These are phyloP conservation scores for Aspergillus leporis DNA, from an alignment of 495 filamentous ascomycete genomes.

Conservation along the genomic window DNA sequence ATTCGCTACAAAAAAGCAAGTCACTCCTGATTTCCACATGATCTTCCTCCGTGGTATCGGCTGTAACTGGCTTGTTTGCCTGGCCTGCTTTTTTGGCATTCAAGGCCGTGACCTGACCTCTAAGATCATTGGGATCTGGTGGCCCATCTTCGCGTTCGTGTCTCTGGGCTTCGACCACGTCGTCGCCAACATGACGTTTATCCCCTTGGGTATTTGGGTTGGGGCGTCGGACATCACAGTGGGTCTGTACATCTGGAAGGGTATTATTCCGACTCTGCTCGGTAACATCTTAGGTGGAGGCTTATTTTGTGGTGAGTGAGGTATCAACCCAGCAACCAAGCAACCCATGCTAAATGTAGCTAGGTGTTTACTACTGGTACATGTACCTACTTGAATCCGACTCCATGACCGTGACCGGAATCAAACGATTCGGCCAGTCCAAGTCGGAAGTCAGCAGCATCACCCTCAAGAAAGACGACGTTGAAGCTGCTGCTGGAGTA, in stretches of 20 bases:
- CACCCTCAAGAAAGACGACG: constrained; percentile 21
- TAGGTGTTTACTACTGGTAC: constrained; percentile 52
- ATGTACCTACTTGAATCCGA: constrained; percentile 44
- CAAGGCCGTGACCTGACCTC: constrained; percentile 55
- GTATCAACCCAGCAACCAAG: not conserved
- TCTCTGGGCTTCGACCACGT: constrained; percentile 61
- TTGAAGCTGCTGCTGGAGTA: constrained; percentile 27
- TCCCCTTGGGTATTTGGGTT: constrained; percentile 57
- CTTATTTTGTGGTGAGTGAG: not conserved
- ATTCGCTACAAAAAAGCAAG: constrained; percentile 55
- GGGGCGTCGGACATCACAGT: constrained; percentile 49
- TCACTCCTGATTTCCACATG: constrained; percentile 57
- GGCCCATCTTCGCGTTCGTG: constrained; percentile 61
- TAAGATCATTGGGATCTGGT: constrained; percentile 65
- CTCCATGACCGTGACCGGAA: constrained; percentile 19
- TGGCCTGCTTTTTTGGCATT: constrained; percentile 58
- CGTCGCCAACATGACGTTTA: constrained; percentile 66
- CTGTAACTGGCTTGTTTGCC: constrained; percentile 65
- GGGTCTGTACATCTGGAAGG: constrained; percentile 64
- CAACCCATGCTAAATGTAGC: constrained; percentile 19
- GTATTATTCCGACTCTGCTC: constrained; percentile 57
- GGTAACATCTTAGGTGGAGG: constrained; percentile 47
- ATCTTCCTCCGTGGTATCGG: constrained; percentile 63
- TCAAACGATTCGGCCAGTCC: constrained; percentile 12
- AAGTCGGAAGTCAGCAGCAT: constrained; percentile 7